Percentiles rank a stretch among this genome's conserved stretches.
Evolutionary conservation across 352 stramenopile genomes (phyloP).

Genomic region (Phytophthora multivora): DNA sequence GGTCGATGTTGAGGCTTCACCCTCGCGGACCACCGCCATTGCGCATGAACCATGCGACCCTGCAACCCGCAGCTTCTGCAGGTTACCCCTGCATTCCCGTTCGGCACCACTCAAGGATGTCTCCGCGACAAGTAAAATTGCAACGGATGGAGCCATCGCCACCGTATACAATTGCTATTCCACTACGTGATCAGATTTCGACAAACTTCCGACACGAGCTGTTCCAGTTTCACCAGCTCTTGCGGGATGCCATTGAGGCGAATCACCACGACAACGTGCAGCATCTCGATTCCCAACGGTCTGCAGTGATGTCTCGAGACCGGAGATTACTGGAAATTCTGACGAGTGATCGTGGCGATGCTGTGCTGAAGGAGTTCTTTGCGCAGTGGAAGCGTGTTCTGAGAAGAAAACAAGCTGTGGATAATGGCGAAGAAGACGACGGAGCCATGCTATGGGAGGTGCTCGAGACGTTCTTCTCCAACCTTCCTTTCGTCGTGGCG

Average conservation of each 20-base stretch:
- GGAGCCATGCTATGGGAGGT: constrained; percentile 53
- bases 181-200: constrained; percentile 43
- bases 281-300: constrained; percentile 1
- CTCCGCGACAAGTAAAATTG: constrained; percentile 40
- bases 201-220: constrained; percentile 63
- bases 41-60: constrained; percentile 16
- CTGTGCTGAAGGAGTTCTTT: constrained; percentile 70
- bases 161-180: constrained; percentile 19
- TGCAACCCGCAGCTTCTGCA: constrained; percentile 10
- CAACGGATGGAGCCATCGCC: constrained; percentile 36
- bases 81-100: constrained; percentile 20
- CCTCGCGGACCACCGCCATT: constrained; percentile 26
- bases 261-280: constrained; percentile 8
- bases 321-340: constrained; percentile 55
- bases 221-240: constrained; percentile 72
- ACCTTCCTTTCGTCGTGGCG: constrained; percentile 54
- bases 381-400: constrained; percentile 44
- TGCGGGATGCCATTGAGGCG: constrained; percentile 45
- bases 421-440: constrained; percentile 17
- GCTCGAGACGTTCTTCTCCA: constrained; percentile 70
- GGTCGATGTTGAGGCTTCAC: constrained; percentile 18
- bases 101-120: constrained; percentile 26
- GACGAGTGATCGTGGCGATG: constrained; percentile 70
- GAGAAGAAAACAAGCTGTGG: not conserved
- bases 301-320: constrained; percentile 23